Evolutionary conservation across 768 basidiomycete species (phyloP).

Genomic region (Rhizopogon sp.): DNA sequence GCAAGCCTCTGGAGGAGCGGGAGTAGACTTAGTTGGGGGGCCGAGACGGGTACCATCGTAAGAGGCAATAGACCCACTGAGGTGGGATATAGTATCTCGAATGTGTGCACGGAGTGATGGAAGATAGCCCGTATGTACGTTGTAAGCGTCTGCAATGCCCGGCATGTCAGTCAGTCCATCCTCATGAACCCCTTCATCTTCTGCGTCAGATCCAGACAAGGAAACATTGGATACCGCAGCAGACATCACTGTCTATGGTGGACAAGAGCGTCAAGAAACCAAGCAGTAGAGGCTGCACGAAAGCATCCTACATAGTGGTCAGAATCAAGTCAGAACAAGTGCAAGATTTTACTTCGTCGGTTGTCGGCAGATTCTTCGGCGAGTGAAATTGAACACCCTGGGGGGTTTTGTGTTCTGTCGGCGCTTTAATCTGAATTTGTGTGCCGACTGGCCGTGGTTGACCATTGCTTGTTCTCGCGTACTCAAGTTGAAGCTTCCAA

Average conservation of each 20-base stretch:
- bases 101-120: conserved; percentile 22
- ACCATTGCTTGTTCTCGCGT: neutral
- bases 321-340: neutral
- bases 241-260: neutral
- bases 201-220: neutral
- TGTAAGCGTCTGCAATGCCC: conserved; percentile 1
- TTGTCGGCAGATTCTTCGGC: neutral
- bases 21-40: neutral
- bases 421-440: neutral
- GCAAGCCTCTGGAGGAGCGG: neutral
- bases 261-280: neutral
- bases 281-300: neutral
- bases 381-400: neutral
- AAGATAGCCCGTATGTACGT: conserved; percentile 17
- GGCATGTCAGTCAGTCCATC: neutral
- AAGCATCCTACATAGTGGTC: neutral
- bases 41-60: neutral
- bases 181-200: neutral
- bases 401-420: neutral
- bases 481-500: neutral
- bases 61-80: conserved; percentile 3
- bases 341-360: neutral
- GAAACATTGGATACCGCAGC: neutral
- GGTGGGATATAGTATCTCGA: conserved; percentile 17
- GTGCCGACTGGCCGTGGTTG: neutral